A percentile compares a stretch with the other conserved stretches of the same genome.
Evolutionary conservation across 2,329 filamentous ascomycete genomes (phyloP).

Genomic region (Talaromyces sp.): DNA sequence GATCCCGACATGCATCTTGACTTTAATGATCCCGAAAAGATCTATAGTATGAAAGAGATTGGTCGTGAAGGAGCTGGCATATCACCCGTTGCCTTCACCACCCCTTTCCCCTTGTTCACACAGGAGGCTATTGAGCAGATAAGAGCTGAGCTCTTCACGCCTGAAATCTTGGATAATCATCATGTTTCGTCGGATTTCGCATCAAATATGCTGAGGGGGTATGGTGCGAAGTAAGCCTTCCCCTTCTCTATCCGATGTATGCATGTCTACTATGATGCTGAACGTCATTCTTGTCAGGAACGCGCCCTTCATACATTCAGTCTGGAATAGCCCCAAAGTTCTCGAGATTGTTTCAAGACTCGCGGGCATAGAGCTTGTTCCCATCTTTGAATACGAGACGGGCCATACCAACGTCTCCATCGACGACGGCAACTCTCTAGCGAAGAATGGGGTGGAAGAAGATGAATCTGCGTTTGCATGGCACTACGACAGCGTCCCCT

Average conservation of each 20-base stretch:
- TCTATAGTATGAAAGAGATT: background rate
- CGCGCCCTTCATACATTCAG: background rate
- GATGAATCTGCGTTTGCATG: background rate
- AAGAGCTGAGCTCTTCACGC: background rate
- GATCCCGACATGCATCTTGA: background rate
- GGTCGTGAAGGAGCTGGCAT: background rate
- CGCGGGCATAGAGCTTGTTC: background rate
- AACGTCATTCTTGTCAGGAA: background rate
- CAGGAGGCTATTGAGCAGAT: background rate
- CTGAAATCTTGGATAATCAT: background rate
- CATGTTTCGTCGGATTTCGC: background rate
- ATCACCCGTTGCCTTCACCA: background rate
- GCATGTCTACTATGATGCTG: background rate
- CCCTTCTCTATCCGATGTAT: background rate
- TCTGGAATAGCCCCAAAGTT: background rate
- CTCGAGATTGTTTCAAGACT: background rate
- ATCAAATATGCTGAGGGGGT: background rate
- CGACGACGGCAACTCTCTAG: background rate
- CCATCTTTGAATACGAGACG: background rate
- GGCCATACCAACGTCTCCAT: background rate
- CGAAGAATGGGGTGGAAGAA: background rate
- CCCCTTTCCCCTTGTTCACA: background rate
- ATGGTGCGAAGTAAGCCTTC: background rate
- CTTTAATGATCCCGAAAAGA: background rate
- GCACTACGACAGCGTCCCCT: background rate